phyloP scores from a whole-genome alignment of 495 filamentous ascomycete genomes.

The Aspergillus homomorphus region DNA sequence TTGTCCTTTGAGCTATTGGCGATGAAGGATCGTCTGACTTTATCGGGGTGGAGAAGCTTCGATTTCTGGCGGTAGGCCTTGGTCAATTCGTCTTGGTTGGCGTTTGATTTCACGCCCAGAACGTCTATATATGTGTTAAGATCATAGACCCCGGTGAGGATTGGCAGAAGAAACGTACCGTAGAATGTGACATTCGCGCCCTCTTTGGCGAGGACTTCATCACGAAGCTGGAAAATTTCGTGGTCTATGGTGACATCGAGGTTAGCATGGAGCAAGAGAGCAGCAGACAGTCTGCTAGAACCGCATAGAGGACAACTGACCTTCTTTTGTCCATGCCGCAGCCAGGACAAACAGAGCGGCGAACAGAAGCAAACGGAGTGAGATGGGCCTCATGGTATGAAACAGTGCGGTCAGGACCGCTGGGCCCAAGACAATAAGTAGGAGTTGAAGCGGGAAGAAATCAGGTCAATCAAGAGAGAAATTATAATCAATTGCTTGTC shows the following conservation, averaged over 20 bases:
- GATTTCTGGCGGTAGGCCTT: slow-evolving; percentile 91
- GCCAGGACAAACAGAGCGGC: slow-evolving; percentile 55
- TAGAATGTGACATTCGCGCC: slow-evolving; percentile 88
- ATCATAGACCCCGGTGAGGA: not conserved
- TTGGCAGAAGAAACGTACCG: slow-evolving; percentile 38
- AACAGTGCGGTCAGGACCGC: slow-evolving; percentile 30
- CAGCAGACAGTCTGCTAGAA: not conserved
- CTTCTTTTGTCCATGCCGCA: slow-evolving; percentile 82
- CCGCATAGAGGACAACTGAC: slow-evolving; percentile 39
- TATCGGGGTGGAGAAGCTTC: slow-evolving; percentile 83
- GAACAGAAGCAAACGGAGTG: slow-evolving; percentile 32
- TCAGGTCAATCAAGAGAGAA: not conserved
- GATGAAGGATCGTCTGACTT: slow-evolving; percentile 79
- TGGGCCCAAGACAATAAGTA: slow-evolving; percentile 11
- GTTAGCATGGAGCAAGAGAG: not conserved
- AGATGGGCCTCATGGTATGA: slow-evolving; percentile 37
- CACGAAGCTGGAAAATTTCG: slow-evolving; percentile 92
- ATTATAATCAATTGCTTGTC: not conserved
- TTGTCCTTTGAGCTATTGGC: slow-evolving; percentile 67
- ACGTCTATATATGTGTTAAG: slow-evolving; percentile 54
- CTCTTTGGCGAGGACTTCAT: slow-evolving; percentile 76
- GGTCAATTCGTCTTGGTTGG: slow-evolving; percentile 83
- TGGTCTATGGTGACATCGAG: slow-evolving; percentile 59
- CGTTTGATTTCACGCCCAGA: slow-evolving; percentile 68
- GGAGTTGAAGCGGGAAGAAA: slow-evolving; percentile 8